A percentile compares a stretch with the other conserved stretches of the same genome.
Conservation (phyloP, 257 asterid genomes). For the Solanum etuberosum region DNA sequence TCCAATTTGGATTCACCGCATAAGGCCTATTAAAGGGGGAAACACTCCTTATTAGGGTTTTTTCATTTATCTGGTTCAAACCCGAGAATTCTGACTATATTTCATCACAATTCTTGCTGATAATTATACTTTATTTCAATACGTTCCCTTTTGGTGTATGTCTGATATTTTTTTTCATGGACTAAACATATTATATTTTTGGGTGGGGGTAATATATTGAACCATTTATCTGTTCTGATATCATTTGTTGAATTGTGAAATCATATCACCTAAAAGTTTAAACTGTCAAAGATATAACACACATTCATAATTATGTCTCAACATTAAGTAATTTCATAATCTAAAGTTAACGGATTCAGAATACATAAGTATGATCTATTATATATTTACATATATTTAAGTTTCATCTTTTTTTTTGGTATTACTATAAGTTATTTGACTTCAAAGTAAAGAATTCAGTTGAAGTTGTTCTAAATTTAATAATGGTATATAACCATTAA, state of each 20-base stretch:
- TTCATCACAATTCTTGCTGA: fast-evolving
- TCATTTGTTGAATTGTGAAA: neutral
- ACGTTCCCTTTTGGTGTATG: neutral
- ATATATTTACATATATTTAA: neutral
- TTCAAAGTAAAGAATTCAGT: neutral
- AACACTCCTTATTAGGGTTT: neutral
- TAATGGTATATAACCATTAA: neutral
- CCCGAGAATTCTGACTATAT: neutral
- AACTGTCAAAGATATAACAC: fast-evolving
- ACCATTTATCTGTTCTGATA: neutral
- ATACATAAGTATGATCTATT: neutral
- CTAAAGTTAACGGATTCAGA: neutral
- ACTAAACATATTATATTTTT: neutral
- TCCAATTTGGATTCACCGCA: neutral
- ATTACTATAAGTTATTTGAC: neutral
- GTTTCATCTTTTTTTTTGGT: neutral
- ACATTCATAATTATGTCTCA: neutral
- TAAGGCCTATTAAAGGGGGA: neutral
- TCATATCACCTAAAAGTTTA: neutral
- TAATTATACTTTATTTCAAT: neutral
- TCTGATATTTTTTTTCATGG: neutral
- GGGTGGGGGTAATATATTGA: neutral
- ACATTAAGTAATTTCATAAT: neutral
- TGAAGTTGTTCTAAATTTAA: neutral
- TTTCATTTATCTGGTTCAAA: fast-evolving